Percentiles rank a stretch among this genome's conserved stretches.
Conservation (phyloP, 2,329 filamentous ascomycete species). For the Neoascochyta sp. region DNA sequence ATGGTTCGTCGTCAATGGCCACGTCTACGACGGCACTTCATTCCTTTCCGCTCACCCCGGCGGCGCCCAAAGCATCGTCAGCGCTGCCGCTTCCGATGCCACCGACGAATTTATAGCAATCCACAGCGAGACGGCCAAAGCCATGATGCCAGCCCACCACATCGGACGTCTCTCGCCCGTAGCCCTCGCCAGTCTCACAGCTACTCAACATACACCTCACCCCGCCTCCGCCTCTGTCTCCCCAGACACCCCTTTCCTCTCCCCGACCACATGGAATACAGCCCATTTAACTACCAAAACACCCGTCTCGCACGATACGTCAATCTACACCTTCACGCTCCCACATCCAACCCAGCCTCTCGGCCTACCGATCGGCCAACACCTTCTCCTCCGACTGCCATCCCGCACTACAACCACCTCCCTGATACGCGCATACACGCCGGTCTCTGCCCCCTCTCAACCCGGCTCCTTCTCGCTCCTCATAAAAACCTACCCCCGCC, state of each 20-base stretch:
- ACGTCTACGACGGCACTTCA: slow-evolving; percentile 81
- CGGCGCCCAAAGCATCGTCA: slow-evolving; percentile 78
- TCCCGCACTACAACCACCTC: slow-evolving; percentile 67
- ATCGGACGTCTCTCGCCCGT: slow-evolving; percentile 69
- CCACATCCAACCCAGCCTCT: slow-evolving; percentile 66
- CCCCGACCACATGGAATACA: slow-evolving; percentile 69
- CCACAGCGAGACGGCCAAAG: slow-evolving; percentile 87
- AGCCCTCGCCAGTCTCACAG: slow-evolving; percentile 54
- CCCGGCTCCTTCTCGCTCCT: slow-evolving; percentile 68
- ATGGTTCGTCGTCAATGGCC: slow-evolving; percentile 85
- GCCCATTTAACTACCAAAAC: slow-evolving; percentile 65
- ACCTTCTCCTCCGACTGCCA: slow-evolving; percentile 76
- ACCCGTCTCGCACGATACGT: slow-evolving; percentile 71
- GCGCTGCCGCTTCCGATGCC: slow-evolving; percentile 75
- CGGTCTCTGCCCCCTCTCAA: slow-evolving; percentile 63
- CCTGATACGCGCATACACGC: slow-evolving; percentile 84
- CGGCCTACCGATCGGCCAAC: slow-evolving; percentile 79
- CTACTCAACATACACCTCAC: too few species aligned
- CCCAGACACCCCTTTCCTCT: slow-evolving; percentile 63
- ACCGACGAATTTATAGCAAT: slow-evolving; percentile 91
- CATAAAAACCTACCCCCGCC: slow-evolving; percentile 78
- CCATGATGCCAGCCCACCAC: slow-evolving; percentile 83
- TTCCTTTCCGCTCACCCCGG: slow-evolving; percentile 83
- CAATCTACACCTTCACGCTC: slow-evolving; percentile 76
- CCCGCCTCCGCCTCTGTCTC: slow-evolving; percentile 42